Evolutionary conservation across 2,329 filamentous ascomycete species (phyloP), one percentile per base, ranked within the genome.

Genomic region (Aspergillus neotritici): DNA sequence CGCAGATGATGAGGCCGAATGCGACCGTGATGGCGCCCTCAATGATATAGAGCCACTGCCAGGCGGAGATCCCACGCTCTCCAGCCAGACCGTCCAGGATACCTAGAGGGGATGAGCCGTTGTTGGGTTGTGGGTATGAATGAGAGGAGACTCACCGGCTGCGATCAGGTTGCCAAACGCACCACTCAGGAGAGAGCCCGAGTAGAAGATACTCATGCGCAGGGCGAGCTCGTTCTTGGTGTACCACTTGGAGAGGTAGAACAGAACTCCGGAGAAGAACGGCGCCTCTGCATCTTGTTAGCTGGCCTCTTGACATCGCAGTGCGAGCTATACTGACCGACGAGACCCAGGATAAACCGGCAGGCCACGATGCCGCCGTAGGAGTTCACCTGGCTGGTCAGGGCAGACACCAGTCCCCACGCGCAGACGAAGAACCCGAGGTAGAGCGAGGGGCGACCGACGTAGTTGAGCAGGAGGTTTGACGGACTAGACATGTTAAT

Each of bases 91-190:
- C 70, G 11, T 59, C 57, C 8, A 73, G 60, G 31, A 78, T 75
- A 8, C 21, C 21, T 25, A 25, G 4, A 8, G 7, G 7, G 7
- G 4, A 25, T 25, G 5, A 25, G 21, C 21, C 4, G 21, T 6
- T 25, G 21, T 25, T 4, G 2, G 21, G 21, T n/a, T n/a, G n/a
- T n/a, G 9, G 21, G 2, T 25, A 8, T 8, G 6, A 6, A 9
- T 8, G 7, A 5, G 7, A 25, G 21, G 21, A 25, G 21, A 25
- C 21, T 25, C 21, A 3, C 72, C 74, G 0, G 75, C 76, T 1
- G 73, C 75, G 37, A 79, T 75, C 25, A 78, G 63, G 14, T 71
- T 73, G 14, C 73, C 73, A 52, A 78, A 78, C 2, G 75, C 74
- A 42, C 61, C 71, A 39, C 68, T 69, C 16, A 77, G 60, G 9